Conservation (phyloP, 257 asterid species). For the Solanum corneliomulleri region DNA sequence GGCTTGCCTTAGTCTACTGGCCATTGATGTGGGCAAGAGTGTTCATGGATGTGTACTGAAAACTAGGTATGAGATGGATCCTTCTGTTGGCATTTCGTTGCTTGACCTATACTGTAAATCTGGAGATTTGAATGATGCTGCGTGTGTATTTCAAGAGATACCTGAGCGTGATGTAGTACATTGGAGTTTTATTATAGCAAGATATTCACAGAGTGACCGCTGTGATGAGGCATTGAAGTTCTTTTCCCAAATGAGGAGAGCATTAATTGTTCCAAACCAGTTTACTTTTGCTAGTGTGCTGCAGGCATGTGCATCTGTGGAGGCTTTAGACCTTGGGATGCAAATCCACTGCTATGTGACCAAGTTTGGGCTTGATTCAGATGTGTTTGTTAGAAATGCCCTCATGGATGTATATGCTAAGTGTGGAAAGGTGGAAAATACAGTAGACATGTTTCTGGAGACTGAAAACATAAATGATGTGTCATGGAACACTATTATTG, state of each 20-base stretch:
- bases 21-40: slow-evolving; percentile 44
- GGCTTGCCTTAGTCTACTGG: slow-evolving; percentile 70
- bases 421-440: slow-evolving; percentile 55
- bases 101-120: slow-evolving; percentile 70
- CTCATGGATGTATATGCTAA: slow-evolving; percentile 92
- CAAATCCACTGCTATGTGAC: slow-evolving; percentile 58
- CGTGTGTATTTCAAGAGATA: slow-evolving; percentile 61
- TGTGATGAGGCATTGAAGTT: slow-evolving; percentile 61
- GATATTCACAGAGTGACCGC: slow-evolving; percentile 66
- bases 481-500: slow-evolving; percentile 90
- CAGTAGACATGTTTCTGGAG: slow-evolving; percentile 46
- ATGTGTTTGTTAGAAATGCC: slow-evolving; percentile 65
- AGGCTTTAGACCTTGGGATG: slow-evolving; percentile 45
- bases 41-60: slow-evolving; percentile 65
- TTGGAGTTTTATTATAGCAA: slow-evolving; percentile 95
- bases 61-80: slow-evolving; percentile 62
- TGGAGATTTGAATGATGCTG: slow-evolving; percentile 60
- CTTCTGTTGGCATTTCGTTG: slow-evolving; percentile 69
- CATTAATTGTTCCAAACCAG: slow-evolving; percentile 57
- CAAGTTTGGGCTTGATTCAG: slow-evolving; percentile 54
- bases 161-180: slow-evolving; percentile 76
- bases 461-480: slow-evolving; percentile 50
- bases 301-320: slow-evolving; percentile 70
- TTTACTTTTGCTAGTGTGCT: slow-evolving; percentile 83
- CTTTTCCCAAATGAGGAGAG: slow-evolving; percentile 52